Evolutionary conservation across 129 eudicot genomes (phyloP).

Genomic region (Gnaphalium uliginosum): DNA sequence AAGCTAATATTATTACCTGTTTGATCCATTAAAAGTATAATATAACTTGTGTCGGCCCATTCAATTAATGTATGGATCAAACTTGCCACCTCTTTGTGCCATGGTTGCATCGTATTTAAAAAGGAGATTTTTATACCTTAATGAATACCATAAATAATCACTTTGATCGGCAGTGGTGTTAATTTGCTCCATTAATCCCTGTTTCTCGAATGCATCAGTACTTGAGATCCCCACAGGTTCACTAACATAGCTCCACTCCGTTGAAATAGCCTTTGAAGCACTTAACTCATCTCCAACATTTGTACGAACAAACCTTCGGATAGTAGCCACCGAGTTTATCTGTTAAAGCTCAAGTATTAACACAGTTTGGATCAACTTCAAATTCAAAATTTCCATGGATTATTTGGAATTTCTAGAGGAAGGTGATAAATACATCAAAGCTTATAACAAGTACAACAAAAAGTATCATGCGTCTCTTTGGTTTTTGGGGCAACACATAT

Average conservation of each 20-base stretch:
- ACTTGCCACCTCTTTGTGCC: not conserved
- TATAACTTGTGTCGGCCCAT: no score
- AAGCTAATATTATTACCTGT: no score
- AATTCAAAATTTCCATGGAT: no score
- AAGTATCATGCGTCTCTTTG: not conserved
- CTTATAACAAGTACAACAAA: not conserved
- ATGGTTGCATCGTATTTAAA: not conserved
- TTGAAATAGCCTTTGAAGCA: slow-evolving; percentile 41
- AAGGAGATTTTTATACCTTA: slow-evolving; percentile 50
- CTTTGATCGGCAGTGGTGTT: slow-evolving; percentile 93
- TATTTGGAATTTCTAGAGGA: no score
- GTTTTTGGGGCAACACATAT: not conserved
- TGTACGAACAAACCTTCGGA: slow-evolving; percentile 49
- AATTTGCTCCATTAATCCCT: slow-evolving; percentile 75
- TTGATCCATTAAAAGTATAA: no score
- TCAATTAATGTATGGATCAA: not conserved
- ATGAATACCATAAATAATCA: slow-evolving; percentile 90
- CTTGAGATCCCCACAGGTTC: slow-evolving; percentile 93
- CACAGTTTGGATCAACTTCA: not conserved
- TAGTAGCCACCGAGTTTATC: slow-evolving; percentile 68
- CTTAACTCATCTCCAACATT: slow-evolving; percentile 53
- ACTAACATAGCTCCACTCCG: slow-evolving; percentile 74
- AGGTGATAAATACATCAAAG: not conserved
- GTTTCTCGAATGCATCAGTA: slow-evolving; percentile 47
- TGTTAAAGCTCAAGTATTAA: slow-evolving; percentile 26